Evolutionary conservation across 208 protist species (phyloP).

Genomic region (Crithidia fasciculata): DNA sequence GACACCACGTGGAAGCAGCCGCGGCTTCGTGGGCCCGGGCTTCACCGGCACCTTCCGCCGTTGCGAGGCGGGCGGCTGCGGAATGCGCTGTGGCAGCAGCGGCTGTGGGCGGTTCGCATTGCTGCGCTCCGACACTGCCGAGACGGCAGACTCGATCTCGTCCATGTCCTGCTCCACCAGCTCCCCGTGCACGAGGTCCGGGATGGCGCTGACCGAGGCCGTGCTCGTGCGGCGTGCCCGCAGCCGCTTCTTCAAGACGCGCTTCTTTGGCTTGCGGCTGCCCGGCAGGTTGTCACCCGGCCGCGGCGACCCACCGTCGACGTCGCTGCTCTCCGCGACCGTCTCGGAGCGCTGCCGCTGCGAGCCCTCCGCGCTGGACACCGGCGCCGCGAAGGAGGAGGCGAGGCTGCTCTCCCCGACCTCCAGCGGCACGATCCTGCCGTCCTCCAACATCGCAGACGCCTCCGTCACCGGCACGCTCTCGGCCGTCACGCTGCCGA

Average conservation of each 20-base stretch:
- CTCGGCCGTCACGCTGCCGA: constrained; percentile 29
- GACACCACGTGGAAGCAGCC: constrained; percentile 5
- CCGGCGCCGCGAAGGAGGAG: constrained; percentile 5
- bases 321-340: constrained; percentile 13
- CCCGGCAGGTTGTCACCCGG: background rate
- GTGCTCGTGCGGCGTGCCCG: constrained; percentile 35
- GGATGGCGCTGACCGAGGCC: constrained; percentile 44
- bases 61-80: constrained; percentile 8
- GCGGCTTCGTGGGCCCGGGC: constrained; percentile 18
- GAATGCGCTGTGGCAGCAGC: background rate
- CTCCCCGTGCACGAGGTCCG: constrained; percentile 49
- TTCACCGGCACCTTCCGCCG: constrained; percentile 14
- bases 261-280: constrained; percentile 48
- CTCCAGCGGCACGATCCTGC: constrained; percentile 26
- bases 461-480: constrained; percentile 43
- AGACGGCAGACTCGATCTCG: constrained; percentile 2
- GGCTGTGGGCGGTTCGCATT: background rate
- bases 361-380: background rate
- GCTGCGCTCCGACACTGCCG: background rate
- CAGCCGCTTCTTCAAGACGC: constrained; percentile 45
- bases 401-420: constrained; percentile 12
- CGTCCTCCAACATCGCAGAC: constrained; percentile 45
- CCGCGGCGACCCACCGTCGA: constrained; percentile 7
- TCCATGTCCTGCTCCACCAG: constrained; percentile 49
- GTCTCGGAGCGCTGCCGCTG: constrained; percentile 5